Base-by-base conservation (phyloP, 371 early-diverging fungal species). In the Rhizomucor pusillus region DNA sequence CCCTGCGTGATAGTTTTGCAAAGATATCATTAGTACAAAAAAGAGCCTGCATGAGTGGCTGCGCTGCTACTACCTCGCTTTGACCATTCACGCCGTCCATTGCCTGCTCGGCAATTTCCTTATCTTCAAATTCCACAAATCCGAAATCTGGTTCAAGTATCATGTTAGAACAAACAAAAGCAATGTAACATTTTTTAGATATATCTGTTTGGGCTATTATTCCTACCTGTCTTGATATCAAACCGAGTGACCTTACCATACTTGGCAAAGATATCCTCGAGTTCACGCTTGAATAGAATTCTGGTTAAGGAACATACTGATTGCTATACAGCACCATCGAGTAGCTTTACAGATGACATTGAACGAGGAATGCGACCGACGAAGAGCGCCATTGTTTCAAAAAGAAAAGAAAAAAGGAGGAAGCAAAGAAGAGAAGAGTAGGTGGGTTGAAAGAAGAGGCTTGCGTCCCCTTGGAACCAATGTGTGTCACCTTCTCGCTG, bases 191-290 rank as follows among this genome's bases (percentile, higher is more conserved):
- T n/a, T n/a, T n/a, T n/a, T n/a, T n/a, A n/a, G n/a, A n/a, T n/a
- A n/a, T n/a, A n/a, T n/a, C n/a, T n/a, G n/a, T n/a, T n/a, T n/a
- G n/a, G n/a, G n/a, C n/a, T n/a, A n/a, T n/a, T n/a, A n/a, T n/a
- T n/a, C n/a, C 47, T 65, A 80, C 75, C 74, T 71, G 75, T 70
- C 71, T 87, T 80, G 39, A 90, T 66, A 69, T 84, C 88, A 57
- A 86, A 77, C 62, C 87, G 81, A 59, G 79, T 80, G 66, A 89
- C 86, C 60, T 86, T 76, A 52, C 90, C 90, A 58, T 84, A 90
- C 54, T 86, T 85, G 65, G 76, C 68, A 64, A 90, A 90, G 51
- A 86, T 75, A 52, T 79, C 78, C 67, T 90, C 88, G 46, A 90
- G 72, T 59, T 90, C 90, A 63, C 85, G 75, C 69, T 75, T 47